Evolutionary conservation across 2,329 filamentous ascomycete species (phyloP), one percentile per base, ranked within the genome.

Genomic region (Falciphora oryzae): DNA sequence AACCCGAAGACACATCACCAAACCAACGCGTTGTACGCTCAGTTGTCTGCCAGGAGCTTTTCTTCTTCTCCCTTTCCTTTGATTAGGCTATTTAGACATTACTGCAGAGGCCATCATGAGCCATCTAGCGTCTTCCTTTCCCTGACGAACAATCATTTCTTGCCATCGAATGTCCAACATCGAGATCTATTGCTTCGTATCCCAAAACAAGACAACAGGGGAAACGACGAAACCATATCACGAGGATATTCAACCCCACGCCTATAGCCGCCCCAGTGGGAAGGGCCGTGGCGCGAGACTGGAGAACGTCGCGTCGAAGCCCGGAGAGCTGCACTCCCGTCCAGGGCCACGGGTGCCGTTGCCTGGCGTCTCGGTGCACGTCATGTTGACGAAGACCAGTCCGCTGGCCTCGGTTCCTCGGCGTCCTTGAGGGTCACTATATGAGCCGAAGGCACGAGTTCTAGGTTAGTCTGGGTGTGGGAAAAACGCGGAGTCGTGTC

Each of bases 351-450:
- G 44, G 8, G 44, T 53, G 44, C 44, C 44, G 6, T n/a, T 53
- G 18, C 22, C 44, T 53, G 60, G 44, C 1, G 63, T 62, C n/a
- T 58, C 22, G 13, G 35, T 28, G 64, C 67, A 69, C 27, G 44
- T 29, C n/a, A 68, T 63, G 32, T 35, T 63, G 7, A 63, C 25
- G 18, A 61, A 63, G 28, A 67, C 53, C 13, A 63, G 59, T 14
- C 69, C 69, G 5, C 44, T 53, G 44, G 44, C 44, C 44, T 53
- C 44, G 66, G 63, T 14, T 68, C 67, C 65, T 69, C 67, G 56
- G 65, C 68, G 2, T 63, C 56, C 53, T 63, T 68, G 13, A 59
- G 64, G 27, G 11, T 25, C 16, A 18, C 35, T n/a, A 14, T 1
- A 25, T 4, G 29, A 18, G 6, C 29, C 29, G n/a, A 31, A 62